Base-by-base conservation (phyloP, 2,329 filamentous ascomycete genomes). In the Penicillium aurantiogriseum region DNA sequence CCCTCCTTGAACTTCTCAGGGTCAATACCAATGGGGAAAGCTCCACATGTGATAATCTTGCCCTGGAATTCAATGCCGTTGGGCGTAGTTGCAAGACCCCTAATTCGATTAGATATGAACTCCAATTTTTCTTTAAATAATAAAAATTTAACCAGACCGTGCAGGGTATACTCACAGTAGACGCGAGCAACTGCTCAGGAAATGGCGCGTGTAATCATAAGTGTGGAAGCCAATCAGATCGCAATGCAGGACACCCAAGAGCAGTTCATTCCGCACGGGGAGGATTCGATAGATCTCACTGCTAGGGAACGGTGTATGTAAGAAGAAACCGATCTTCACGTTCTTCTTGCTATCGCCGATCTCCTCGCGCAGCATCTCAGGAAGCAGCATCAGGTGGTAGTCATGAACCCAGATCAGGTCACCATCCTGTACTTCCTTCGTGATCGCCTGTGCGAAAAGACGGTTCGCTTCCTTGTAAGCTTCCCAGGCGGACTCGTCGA, bases 401-500 rank as follows among this genome's bases (percentile, higher is more conserved):
- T 99, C 94, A 75, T 99, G 94, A 6, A 99, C 91, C 94, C 94
- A 99, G 69, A 99, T 89, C 69, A 97, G 79, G 76, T 99, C 94
- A 55, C 92, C 92, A 73, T 97, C 93, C 74, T 92, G 85, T 11
- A 97, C 90, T 68, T 96, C 90, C 67, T 88, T 88, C 55, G 89
- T 87, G 64, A 99, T 88, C 15, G 89, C 88, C 78, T 93, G 88
- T 58, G 94, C 93, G 70, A 97, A 99, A 8, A 96, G 83, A 47
- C 89, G 86, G 77, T 97, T 99, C 64, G 95, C 93, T 71, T 96
- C 90, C 69, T 88, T 88, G 80, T 97, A 97, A 51, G 92, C 93
- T 25, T 88, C 84, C 94, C 94, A 99, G 4, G 92, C 90, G 42
- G 88, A 89, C 78, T 97, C 93, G 78, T 97, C 92, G 74, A 97